Base-by-base conservation (phyloP, 2,329 filamentous ascomycete genomes). In the Penicillium sp. region DNA sequence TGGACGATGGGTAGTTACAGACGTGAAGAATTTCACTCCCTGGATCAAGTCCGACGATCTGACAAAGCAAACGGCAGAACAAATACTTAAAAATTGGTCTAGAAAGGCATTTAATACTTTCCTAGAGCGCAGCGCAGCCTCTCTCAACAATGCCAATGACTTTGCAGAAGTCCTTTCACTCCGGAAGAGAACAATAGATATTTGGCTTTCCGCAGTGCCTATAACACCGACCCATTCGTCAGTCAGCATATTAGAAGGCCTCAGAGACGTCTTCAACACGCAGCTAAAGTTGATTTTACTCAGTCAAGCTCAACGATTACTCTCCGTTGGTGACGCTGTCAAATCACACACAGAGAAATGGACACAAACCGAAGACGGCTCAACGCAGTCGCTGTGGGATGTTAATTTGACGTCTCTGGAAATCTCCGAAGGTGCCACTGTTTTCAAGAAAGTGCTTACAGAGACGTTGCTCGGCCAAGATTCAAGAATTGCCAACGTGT, bases 1-100 rank as follows among this genome's bases (percentile, higher is more conserved):
- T 65, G 84, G 87, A 61, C 81, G 81, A 20, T 96, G 91, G 89
- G 89, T 94, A 60, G 82, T 88, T 18, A 85, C 91, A 7, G 90
- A 95, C 59, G 89, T 96, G 43, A 84, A 83, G 47, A 88, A 88
- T 62, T 97, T 95, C 68, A 93, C 86, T 0, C 92, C 92, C 0
- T 96, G 91, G 75, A 89, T 95, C 35, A 85, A 89, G 28, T 86
- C 95, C 64, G 90, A 92, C 62, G 89, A 94, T 62, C 71, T 90
- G 4, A 82, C 85, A 23, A 83, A 81, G 20, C 73, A 77, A 23
- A 81, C 85, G 59, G 83, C 83, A 0, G 79, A 81, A 43, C 81
- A 83, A 2, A 83, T 83, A 70, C 78, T 90, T 14, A 79, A 79
- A 21, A 69, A 68, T 26, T 92, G 89, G 88, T 84, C 85, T 0